Evolutionary conservation across 148 eudicot genomes (phyloP).

Genomic region (Chenopodium berlandieri): DNA sequence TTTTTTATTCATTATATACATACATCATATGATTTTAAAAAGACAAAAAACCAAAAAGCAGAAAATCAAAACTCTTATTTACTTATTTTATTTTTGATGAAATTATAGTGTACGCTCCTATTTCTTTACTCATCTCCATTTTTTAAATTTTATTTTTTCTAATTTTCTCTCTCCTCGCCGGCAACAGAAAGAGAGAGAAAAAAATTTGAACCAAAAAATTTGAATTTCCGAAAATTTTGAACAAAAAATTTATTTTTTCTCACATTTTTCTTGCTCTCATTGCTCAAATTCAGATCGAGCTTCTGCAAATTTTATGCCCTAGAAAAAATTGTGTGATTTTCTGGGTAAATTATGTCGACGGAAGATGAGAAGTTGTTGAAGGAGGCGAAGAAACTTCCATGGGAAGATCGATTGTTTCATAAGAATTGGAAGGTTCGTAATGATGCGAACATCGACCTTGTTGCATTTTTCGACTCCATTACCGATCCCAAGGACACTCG

Average conservation of each 20-base stretch:
- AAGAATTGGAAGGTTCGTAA: constrained; percentile 98
- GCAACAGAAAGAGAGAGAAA: not conserved
- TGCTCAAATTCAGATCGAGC: constrained; percentile 15
- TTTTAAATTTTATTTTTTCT: not conserved
- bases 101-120: not conserved
- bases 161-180: constrained; percentile 11
- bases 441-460: constrained; percentile 92
- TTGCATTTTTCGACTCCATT: constrained; percentile 64
- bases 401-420: constrained; percentile 93
- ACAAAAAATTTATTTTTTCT: not conserved
- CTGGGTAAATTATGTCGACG: constrained; percentile 49
- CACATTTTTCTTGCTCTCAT: constrained; percentile 13
- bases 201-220: not conserved
- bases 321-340: not conserved
- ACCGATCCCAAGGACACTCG: constrained; percentile 92
- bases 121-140: not conserved
- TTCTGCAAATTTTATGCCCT: not conserved
- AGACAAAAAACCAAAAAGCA: too few species aligned
- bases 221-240: not conserved
- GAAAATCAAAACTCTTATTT: too few species aligned
- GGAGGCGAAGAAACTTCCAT: constrained; percentile 96
- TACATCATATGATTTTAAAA: too few species aligned
- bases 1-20: too few species aligned
- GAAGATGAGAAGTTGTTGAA: constrained; percentile 97
- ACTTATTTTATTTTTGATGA: too few species aligned